Evolutionary conservation across 1,284 basidiomycete species (phyloP).

Genomic region (Sanghuangporus weigelae): DNA sequence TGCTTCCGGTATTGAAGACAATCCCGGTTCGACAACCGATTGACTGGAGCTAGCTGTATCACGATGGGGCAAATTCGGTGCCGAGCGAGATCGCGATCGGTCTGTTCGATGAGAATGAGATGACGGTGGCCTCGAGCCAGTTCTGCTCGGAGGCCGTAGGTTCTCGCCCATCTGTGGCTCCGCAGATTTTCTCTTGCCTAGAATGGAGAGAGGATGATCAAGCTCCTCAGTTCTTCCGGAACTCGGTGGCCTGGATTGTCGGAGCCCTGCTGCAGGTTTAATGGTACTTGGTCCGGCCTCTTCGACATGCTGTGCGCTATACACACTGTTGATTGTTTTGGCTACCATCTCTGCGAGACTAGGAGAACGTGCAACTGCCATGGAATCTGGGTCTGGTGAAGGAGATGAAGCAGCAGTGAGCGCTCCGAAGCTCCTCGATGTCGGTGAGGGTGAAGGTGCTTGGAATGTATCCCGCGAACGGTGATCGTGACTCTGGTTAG

Average conservation of each 20-base stretch:
- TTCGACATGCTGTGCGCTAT: not conserved
- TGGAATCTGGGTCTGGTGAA: conserved; percentile 7
- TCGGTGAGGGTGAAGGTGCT: not conserved
- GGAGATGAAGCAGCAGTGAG: conserved; percentile 7
- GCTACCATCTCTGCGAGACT: conserved; percentile 9
- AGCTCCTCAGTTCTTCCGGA: not conserved
- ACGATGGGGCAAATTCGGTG: not conserved
- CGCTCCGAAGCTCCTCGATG: not conserved
- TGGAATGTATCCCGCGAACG: not conserved
- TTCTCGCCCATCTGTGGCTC: not conserved
- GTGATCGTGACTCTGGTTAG: not conserved
- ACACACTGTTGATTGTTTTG: conserved; percentile 7
- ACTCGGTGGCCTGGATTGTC: not conserved
- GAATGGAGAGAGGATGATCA: not conserved
- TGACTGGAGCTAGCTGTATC: not conserved
- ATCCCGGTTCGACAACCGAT: not conserved
- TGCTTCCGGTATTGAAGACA: not conserved
- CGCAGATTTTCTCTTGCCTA: not conserved
- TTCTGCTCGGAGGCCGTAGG: not conserved
- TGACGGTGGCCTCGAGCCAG: not conserved
- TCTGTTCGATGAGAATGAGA: not conserved
- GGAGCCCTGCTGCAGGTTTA: not conserved
- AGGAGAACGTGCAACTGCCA: conserved; percentile 3
- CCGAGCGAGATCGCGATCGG: not conserved
- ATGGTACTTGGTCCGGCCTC: not conserved